Evolutionary conservation across 1,284 basidiomycete species (phyloP), one percentile per base, ranked within the genome.

Genomic region (Apiotrichum laibachii): DNA sequence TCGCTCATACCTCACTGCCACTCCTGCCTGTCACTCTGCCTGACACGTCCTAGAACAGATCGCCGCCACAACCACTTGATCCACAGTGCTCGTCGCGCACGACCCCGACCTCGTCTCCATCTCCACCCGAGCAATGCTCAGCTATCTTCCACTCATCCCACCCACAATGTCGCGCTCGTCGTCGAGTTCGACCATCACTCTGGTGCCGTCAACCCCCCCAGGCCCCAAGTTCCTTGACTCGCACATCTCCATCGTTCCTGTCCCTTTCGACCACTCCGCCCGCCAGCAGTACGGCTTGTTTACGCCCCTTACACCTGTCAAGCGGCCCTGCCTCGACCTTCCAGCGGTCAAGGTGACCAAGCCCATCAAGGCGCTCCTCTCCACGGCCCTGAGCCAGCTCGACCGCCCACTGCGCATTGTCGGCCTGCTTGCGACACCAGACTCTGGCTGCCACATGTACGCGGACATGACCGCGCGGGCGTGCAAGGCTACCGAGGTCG

Each of bases 391-490:
- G 22, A 31, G 48, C 10, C n/a, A 4, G 10, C 53, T 60, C 48
- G 63, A 65, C 39, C 47, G 61, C 8, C 63, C 60, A 6, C 59
- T 69, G 18, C 54, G 55, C 11, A 64, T 71, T 26, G 67, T 71
- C 40, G 69, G 69, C 0, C 63, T 71, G 1, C 61, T 71, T 16
- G 68, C 68, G 22, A 68, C 66, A 10, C 31, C 48, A 13, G 69
- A 69, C 53, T 45, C 53, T 21, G 69, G 68, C 0, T 68, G 69
- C 48, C 56, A 57, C 52, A 65, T 57, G 63, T 71, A 71, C 56
- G 64, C 68, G 34, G 57, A 60, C 56, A 56, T 63, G 61, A 69
- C 65, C 1, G 57, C 57, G 3, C 61, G 61, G 8, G 60, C 63
- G 13, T 68, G 61, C 44, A 46, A 46, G 42, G 45, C 56, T 2